Base-by-base conservation (phyloP, 2,329 filamentous ascomycete genomes). In the Talaromyces sp. region DNA sequence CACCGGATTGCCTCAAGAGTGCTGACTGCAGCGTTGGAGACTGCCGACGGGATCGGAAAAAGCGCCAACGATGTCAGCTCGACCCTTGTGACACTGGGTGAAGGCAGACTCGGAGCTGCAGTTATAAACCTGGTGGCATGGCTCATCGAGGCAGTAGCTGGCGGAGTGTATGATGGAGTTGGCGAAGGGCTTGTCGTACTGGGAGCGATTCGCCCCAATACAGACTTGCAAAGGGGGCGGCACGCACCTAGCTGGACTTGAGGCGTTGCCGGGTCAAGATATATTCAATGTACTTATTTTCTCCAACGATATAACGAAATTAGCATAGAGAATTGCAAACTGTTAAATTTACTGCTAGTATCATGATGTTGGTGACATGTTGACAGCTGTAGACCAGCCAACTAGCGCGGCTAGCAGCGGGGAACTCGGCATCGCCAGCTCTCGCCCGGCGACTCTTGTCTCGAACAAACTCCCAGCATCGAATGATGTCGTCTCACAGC, bases 141-240 rank as follows among this genome's bases (percentile, higher is more conserved):
- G 85, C 82, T 85, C 68, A 73, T 89, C 1, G 81, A 87, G 64
- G 84, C 86, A 22, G 76, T 91, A 57, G 81, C 85, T 1, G 87
- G 85, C 15, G 89, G 89, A 0, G 77, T 91, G 49, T 85, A 86
- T 67, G 86, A 91, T 66, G 87, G 89, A 6, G 77, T 80, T 39
- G 80, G 79, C 1, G 81, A 85, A 63, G 84, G 84, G 0, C 76
- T 85, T 71, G 70, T 74, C 22, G 74, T 81, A 49, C 63, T 84
- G 55, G 79, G 80, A 8, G 59, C 71, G 42, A 58, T 27, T 51
- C 66, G 58, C 30, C 63, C 67, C 19, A 59, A 64, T 11, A 32
- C 58, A 25, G 66, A 70, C 25, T 28, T 67, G 39, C 54, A 39
- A 39, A 17, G 28, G 55, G 57, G 62, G 2, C 30, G 33, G 54